These are phyloP conservation scores for Backusella australiensis DNA, from an alignment of 192 early-diverging fungal species.

Conservation along the genomic window DNA sequence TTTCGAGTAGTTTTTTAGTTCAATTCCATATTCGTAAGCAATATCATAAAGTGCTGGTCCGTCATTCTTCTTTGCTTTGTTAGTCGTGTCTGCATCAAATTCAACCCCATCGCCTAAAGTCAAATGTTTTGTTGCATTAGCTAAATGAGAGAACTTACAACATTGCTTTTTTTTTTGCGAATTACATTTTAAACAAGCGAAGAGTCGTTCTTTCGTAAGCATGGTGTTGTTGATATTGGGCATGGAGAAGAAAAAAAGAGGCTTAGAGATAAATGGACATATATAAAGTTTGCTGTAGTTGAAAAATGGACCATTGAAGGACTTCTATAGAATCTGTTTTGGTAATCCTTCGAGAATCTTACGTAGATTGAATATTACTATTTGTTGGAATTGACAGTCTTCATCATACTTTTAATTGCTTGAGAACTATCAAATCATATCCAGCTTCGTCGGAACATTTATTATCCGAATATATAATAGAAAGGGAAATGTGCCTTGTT, in stretches of 20 bases:
- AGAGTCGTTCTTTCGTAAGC: background rate
- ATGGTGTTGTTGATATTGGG: background rate
- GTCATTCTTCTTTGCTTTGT: background rate
- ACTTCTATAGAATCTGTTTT: no score
- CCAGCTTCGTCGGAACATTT: no score
- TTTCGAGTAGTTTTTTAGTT: background rate
- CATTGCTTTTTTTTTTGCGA: background rate
- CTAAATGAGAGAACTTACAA: background rate
- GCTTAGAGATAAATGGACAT: background rate
- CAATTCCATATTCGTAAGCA: background rate
- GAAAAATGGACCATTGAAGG: no score
- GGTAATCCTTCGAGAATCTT: no score
- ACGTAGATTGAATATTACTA: no score
- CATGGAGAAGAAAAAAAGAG: background rate
- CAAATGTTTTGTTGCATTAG: background rate
- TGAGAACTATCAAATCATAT: no score
- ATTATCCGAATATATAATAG: no score
- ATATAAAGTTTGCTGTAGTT: no score
- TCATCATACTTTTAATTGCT: no score
- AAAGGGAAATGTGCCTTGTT: no score
- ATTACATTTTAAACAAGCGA: background rate
- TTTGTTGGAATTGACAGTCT: no score
- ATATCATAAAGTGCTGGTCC: background rate
- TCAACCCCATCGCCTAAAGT: background rate
- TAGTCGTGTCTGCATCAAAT: background rate